A percentile compares a stretch with the other conserved stretches of the same genome.
phyloP scores from a whole-genome alignment of 345 rosid species.

The Luvunga scandens region DNA sequence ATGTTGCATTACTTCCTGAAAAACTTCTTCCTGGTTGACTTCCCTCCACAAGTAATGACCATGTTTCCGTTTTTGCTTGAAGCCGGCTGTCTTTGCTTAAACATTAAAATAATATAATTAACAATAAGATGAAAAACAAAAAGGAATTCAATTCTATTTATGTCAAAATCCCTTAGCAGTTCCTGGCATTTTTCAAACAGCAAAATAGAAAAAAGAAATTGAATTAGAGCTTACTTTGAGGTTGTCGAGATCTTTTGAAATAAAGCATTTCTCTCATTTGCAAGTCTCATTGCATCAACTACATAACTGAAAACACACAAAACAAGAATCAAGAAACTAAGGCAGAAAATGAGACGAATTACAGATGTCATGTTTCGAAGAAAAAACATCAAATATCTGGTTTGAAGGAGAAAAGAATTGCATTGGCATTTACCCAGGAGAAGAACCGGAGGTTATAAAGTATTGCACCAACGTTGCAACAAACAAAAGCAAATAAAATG shows the following conservation, averaged over 20 bases:
- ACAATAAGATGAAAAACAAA: slow-evolving; percentile 27
- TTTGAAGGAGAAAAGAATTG: neutral
- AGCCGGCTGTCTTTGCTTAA: slow-evolving; percentile 94
- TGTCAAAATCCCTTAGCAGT: neutral
- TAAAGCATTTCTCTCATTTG: slow-evolving; percentile 33
- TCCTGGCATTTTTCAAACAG: neutral
- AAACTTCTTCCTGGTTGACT: slow-evolving; percentile 37
- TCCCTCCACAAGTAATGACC: slow-evolving; percentile 43
- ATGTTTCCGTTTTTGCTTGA: slow-evolving; percentile 68
- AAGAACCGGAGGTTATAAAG: slow-evolving; percentile 77
- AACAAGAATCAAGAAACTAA: slow-evolving; percentile 19
- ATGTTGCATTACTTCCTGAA: slow-evolving; percentile 38
- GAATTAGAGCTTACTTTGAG: slow-evolving; percentile 50
- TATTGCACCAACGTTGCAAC: slow-evolving; percentile 75
- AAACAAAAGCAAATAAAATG: slow-evolving; percentile 56
- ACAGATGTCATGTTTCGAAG: neutral
- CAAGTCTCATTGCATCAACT: slow-evolving; percentile 54
- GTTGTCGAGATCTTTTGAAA: slow-evolving; percentile 25
- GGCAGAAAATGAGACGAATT: neutral
- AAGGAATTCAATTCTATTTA: slow-evolving; percentile 1
- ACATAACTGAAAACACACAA: slow-evolving; percentile 45
- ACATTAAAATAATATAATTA: slow-evolving; percentile 33
- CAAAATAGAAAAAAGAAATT: neutral
- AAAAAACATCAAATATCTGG: neutral
- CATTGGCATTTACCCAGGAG: slow-evolving; percentile 74